Base-by-base conservation (phyloP, 495 filamentous ascomycete genomes). In the Penicillium antarcticum region DNA sequence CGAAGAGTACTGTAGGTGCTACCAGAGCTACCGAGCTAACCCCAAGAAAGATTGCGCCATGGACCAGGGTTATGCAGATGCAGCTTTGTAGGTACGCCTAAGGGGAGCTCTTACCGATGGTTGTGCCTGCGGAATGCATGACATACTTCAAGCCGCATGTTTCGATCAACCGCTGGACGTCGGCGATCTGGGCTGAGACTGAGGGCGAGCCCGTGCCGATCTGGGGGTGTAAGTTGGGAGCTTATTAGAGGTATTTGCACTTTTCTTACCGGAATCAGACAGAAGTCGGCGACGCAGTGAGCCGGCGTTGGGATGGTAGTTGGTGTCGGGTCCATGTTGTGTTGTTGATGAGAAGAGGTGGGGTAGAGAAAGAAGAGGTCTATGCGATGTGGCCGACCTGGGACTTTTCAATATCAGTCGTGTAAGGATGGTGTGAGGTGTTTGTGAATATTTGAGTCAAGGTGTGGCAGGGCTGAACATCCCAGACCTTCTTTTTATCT, bases 101-200 rank as follows among this genome's bases (percentile, higher is more conserved):
- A n/a, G 18, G 17, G 23, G 32, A 32, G 26, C 0, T n/a, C 83
- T 38, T 72, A 95, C 91, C 92, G 33, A 97, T 80, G 0, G 92
- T 96, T 0, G 92, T 97, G 14, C 92, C 92, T 5, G 88, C 88
- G 3, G 88, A 91, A 65, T 96, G 92, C 91, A 97, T 92, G 42
- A 79, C 81, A 62, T 91, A 92, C 39, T 79, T 84, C 56, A 97
- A 60, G 7, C 88, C 89, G 51, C 85, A 91, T 44, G 78, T 80
- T 61, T 86, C 81, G 57, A 98, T 79, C 14, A 98, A 75, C n/a
- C 84, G 79, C 66, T 97, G 92, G 37, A 98, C 91, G 35, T 87
- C 83, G 35, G 94, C 92, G 29, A 98, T 81, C 67, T 97, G 88
- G 42, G 84, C 76, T 1, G 90, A 90, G 17, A 98, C 92, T 8